Base-by-base conservation (phyloP, 805 yeast genomes). In the Saccharomycopsis babjevae region DNA sequence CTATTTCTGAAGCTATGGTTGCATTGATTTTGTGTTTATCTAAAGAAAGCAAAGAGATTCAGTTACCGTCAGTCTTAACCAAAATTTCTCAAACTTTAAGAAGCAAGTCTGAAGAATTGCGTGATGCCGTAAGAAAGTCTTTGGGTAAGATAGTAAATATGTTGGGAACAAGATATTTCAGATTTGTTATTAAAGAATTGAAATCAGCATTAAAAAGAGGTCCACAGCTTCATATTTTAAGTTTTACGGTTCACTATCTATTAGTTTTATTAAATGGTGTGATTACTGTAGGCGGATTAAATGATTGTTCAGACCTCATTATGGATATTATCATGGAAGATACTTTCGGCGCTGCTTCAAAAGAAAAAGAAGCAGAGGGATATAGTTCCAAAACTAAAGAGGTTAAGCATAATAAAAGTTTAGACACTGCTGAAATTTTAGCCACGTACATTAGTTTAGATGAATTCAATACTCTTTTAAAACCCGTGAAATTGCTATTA, bases 291-390 rank as follows among this genome's bases (percentile, higher is more conserved):
- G 96, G 96, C 7, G 96, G 89, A 62, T 74, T 93, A 52, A 94
- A 91, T 70, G 85, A 82, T 15, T 77, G 83, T 11, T 81, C 86
- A 3, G 74, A 74, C 1, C 67, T 86, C 59, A 73, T 92, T 13
- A 84, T 86, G 66, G 84, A 82, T 25, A 76, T 90, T 16, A 78
- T 92, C 25, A 93, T 93, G 97, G 96, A 91, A 68, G 97, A 93
- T 68, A 80, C 84, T 3, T 92, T 94, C 72, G 99, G 99, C 28
- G 81, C 86, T 10, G 88, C 96, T 3, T 96, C 97, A 40, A 87
- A 86, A 69, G 98, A 94, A 68, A 93, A 94, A 70, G 98, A 94
- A 65, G 92, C 94, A 5, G 97, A 91, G 64, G 97, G 91, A 20
- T 93, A 94, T 68, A 82, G 81, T 58, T 85, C 89, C 36, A 84